Evolutionary conservation across 2,329 filamentous ascomycete genomes (phyloP), one percentile per base, ranked within the genome.

Genomic region (Alternaria atra): DNA sequence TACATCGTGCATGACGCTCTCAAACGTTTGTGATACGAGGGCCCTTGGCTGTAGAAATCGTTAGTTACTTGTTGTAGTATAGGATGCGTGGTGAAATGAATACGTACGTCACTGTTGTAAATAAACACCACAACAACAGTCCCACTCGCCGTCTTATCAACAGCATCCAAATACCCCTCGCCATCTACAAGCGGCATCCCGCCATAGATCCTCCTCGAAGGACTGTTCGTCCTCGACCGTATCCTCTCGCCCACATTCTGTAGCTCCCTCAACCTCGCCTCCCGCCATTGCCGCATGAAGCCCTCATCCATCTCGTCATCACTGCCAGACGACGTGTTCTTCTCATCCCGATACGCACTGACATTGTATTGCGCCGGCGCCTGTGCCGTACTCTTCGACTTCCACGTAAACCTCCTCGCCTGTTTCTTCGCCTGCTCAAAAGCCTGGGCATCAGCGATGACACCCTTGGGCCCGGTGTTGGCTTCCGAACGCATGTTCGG

Each of bases 71-170:
- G 17, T 17, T 32, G 40, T 10, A 8, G 20, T 37, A 3, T 9
- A 13, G 37, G n/a, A 7, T 15, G 8, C 10, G 10, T 23, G 27
- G 3, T 13, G 6, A 8, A 13, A 40, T n/a, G 17, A 5, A 17
- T 20, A 35, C 58, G 10, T 35, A 35, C 34, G 12, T 57, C 23
- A 20, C 32, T 13, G 42, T 52, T 23, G 39, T 46, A 95, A 67
- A 99, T 93, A 80, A 94, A 96, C 29, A 99, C 95, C 2, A 97
- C 91, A 2, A 98, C 94, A 4, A 91, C 86, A 0, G 92, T 94
- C 47, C 94, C 91, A 48, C 89, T 81, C 39, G 89, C 85, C 5
- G 94, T 92, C 80, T 93, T 95, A 81, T 99, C 95, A 69, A 98
- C 93, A 56, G 94, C 94, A 79, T 98, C 94, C n/a, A 99, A 86